These are phyloP conservation scores for Diospyros kaki DNA, from an alignment of 148 eudicot species.

Conservation along the genomic window DNA sequence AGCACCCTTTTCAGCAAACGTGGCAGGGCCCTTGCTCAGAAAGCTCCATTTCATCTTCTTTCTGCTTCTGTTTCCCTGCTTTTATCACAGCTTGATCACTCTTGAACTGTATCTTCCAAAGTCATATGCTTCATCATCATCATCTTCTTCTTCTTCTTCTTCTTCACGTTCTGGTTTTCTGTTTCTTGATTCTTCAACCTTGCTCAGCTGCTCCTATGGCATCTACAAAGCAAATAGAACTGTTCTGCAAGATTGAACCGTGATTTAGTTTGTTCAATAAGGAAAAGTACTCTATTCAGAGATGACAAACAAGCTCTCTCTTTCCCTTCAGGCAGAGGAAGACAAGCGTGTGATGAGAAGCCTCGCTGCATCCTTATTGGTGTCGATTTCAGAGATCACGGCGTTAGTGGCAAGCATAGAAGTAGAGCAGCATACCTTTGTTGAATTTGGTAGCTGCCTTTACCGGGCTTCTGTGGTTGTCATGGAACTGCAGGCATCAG, in stretches of 20 bases:
- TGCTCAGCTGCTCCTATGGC: too few species aligned
- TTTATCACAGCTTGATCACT: too few species aligned
- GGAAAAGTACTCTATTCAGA: too few species aligned
- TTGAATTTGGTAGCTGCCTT: constrained; percentile 52
- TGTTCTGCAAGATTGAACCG: background rate
- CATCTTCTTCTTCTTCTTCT: too few species aligned
- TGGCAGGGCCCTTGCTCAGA: too few species aligned
- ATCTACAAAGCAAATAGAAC: background rate
- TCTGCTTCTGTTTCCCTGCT: too few species aligned
- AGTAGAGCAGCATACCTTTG: constrained; percentile 34
- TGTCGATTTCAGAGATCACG: constrained; percentile 47
- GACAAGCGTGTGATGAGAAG: constrained; percentile 17
- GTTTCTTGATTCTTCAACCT: too few species aligned
- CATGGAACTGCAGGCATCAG: constrained; percentile 44
- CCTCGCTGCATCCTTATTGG: constrained; percentile 34
- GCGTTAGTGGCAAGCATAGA: constrained; percentile 29
- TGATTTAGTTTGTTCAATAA: background rate
- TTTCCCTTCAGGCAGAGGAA: constrained; percentile 34
- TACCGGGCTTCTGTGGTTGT: constrained; percentile 53
- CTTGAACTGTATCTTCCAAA: too few species aligned
- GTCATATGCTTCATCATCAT: too few species aligned
- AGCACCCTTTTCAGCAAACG: too few species aligned
- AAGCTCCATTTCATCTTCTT: too few species aligned
- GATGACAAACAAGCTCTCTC: background rate
- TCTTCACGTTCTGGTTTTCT: too few species aligned